Base-by-base conservation (phyloP, 371 early-diverging fungal genomes). In the Coemansia sp. region DNA sequence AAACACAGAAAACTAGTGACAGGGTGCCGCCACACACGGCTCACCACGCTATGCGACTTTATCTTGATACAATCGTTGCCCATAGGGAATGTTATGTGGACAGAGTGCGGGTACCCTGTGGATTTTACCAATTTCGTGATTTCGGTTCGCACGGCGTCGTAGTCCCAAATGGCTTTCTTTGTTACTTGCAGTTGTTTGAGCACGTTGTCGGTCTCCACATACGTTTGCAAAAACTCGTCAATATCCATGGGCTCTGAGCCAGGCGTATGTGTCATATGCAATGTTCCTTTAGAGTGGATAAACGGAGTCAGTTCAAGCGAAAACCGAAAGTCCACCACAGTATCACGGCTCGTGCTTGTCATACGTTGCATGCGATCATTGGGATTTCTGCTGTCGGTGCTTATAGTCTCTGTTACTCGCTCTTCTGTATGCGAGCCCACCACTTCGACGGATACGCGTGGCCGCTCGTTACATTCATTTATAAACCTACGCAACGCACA, bases 121-220 rank as follows among this genome's bases (percentile, higher is more conserved):
- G 24, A 27, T 37, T 34, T 47, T 4, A 77, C 45, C 24, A 68
- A 63, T 0, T 39, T 48, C 2, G 16, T 22, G 13, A 77, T 58
- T 42, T 68, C 66, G 1, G 60, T 54, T 29, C 77, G 68, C 16
- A 63, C 69, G 11, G 61, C 51, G 0, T 72, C 77, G 34, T 77
- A 77, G 61, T 77, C 77, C 77, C 77, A 77, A 16, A 77, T 77
- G 8, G 63, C 77, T 52, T 68, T 71, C 56, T 77, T 77, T 24
- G 65, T 62, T 24, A 77, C 69, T 7, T 31, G 21, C 22, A 77
- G 61, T 16, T 77, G 72, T 57, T 77, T 77, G 27, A 77, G 54
- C 27, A 61, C 52, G 29, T 68, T 72, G 4, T 67, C 63, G 0
- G 77, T 55, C 45, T 24, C 8, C 22, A 77, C 72, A 45, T 77